Conservation (phyloP, 768 basidiomycete genomes). For the Boletus rubroflammeus region DNA sequence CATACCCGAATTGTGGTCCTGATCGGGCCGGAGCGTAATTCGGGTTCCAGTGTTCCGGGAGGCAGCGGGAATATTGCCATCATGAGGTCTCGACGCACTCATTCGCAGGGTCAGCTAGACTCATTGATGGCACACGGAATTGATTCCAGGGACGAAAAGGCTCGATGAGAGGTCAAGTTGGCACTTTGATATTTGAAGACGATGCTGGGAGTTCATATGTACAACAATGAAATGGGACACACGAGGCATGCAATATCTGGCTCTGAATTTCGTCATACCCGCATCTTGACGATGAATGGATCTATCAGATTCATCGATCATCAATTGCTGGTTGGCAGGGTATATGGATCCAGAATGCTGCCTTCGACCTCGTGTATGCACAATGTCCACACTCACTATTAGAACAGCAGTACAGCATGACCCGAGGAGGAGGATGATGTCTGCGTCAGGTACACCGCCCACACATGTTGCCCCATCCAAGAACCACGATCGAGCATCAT, state of each 20-base stretch:
- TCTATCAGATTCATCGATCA: constrained; percentile 5
- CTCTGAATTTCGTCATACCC: constrained; percentile 5
- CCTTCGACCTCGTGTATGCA: constrained; percentile 1
- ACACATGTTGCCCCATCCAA: background rate
- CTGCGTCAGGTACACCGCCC: background rate
- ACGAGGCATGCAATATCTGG: constrained; percentile 5
- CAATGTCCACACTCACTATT: background rate
- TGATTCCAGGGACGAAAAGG: background rate
- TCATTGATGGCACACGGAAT: background rate
- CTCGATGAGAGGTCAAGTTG: background rate
- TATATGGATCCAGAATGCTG: background rate
- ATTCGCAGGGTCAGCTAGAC: background rate
- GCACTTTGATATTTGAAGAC: background rate
- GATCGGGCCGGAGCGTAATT: background rate
- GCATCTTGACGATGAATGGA: background rate
- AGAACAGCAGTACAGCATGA: background rate
- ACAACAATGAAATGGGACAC: constrained; percentile 4
- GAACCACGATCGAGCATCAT: background rate
- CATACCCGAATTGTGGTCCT: background rate
- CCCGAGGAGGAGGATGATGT: background rate
- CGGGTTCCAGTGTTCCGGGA: background rate
- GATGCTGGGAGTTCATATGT: background rate
- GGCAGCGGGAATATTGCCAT: background rate
- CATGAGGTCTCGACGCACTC: background rate
- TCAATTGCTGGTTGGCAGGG: background rate